Evolutionary conservation across 257 asterid genomes (phyloP), one percentile per base, ranked within the genome.

Genomic region (Capsicum chinense): DNA sequence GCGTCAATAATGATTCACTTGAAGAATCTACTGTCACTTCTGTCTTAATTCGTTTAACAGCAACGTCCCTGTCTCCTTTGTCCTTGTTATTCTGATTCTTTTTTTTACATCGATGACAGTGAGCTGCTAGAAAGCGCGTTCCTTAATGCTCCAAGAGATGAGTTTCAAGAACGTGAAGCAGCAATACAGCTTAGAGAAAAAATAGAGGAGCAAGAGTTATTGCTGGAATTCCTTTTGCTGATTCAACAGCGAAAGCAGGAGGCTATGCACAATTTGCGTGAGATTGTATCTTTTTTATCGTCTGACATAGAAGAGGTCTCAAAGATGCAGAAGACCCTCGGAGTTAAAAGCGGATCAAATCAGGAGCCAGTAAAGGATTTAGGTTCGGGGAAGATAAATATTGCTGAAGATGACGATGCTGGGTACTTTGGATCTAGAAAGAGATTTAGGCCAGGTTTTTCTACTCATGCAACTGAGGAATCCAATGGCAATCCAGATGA

Each of bases 91-190:
- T 84, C 89, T 86, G 83, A 84, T 79, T 21, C 60, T 62, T 80
- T 37, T 71, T 71, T 21, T 66, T 60, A 17, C 56, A 26, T 85
- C 70, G 82, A 64, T 57, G 70, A 58, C 91, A 97, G 99, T 81
- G 99, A 93, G 83, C 85, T 97, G 88, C 68, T 95, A 94, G 93
- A 93, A 91, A 97, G 99, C 81, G 98, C 93, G 83, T 95, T 97
- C 84, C 89, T 97, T 74, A 95, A 87, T 81, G 97, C 91, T 84
- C 98, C 97, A 39, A 93, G 92, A 89, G 90, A 89, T 44, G 93
- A 90, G 74, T 84, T 95, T 80, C 94, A 95, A 87, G 97, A 95
- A 73, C 95, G 97, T 42, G 95, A 94, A 89, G 95, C 96, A 62
- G 96, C 95, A 17, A 90, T 92, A 85, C 93, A 92, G 83, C 94